Percentiles rank a stretch among this genome's conserved stretches.
Evolutionary conservation across 352 stramenopile genomes (phyloP).

Genomic region (Thraustochytrium sp.): DNA sequence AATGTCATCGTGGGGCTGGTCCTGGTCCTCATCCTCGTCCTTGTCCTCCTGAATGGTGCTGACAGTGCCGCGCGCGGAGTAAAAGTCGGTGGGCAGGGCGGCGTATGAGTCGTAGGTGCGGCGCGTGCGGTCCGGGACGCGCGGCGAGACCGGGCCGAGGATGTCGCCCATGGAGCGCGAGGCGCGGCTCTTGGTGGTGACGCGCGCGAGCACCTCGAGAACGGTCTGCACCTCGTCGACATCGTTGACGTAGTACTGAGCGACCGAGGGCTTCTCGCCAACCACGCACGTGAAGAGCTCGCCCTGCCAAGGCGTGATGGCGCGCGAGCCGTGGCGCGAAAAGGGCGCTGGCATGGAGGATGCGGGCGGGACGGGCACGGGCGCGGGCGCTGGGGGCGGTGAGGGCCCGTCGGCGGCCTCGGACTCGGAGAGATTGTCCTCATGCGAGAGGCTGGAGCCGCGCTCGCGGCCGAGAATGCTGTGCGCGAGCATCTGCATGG

Average conservation of each 20-base stretch:
- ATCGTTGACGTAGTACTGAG: slow-evolving; percentile 95
- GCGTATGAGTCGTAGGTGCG: slow-evolving; percentile 16
- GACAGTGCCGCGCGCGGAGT: not conserved
- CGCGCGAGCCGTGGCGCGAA: not conserved
- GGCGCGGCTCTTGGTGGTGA: not conserved
- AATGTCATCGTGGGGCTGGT: not conserved
- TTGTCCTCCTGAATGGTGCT: not conserved
- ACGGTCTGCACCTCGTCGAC: slow-evolving; percentile 47
- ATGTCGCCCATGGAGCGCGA: slow-evolving; percentile 31
- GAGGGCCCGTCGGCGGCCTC: not conserved
- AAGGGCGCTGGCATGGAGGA: too few relatives aligned
- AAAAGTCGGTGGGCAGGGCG: not conserved
- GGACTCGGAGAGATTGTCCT: not conserved
- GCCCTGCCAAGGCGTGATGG: not conserved
- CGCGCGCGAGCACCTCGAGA: not conserved
- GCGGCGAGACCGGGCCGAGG: not conserved
- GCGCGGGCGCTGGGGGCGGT: not conserved
- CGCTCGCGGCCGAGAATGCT: slow-evolving; percentile 21
- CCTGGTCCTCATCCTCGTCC: not conserved
- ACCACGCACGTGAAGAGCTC: slow-evolving; percentile 92
- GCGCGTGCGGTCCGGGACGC: not conserved
- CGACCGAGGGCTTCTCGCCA: slow-evolving; percentile 94
- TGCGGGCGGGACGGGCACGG: not conserved
- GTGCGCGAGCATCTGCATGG: slow-evolving; percentile 1
- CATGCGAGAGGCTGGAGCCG: not conserved